Base-by-base conservation (phyloP, 495 filamentous ascomycete genomes). In the Penicillium nucicola region DNA sequence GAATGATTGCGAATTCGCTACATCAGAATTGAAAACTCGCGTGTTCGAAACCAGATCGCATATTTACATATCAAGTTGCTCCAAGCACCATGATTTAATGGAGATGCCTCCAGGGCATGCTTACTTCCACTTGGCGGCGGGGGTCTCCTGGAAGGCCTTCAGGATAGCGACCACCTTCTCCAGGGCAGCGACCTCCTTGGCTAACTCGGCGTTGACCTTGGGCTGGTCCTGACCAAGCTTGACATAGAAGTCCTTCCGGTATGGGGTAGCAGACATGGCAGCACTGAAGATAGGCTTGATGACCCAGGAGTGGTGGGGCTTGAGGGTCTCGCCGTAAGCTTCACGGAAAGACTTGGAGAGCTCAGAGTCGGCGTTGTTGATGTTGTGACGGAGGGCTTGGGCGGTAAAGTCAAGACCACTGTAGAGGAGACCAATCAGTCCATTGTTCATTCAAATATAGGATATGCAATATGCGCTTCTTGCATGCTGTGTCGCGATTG, bases 371-470 rank as follows among this genome's bases (percentile, higher is more conserved):
- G 80, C 57, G 65, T 85, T 79, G 48, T 74, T 63, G 50, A 89
- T 56, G 76, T 93, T 97, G 59, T 84, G 77, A 63, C 84, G 84
- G 33, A 98, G 86, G 44, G 88, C 87, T 62, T 88, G 79, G 58
- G 83, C 79, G 25, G 92, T 97, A 77, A 98, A 97, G 50, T 96
- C 87, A 64, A 97, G 84, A 38, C 89, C 92, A 38, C 92, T 96
- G 60, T 50, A 30, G 22, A 45, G 22, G n/a, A 33, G 6, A 15
- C 19, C 14, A 19, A 17, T 48, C 15, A 22, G 47, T 50, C 42
- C 53, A 47, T 15, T 1, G 32, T 38, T 34, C 47, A 45, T 37
- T 14, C 13, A 18, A n/a, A 38, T 15, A n/a, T 35, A 30, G 12
- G 42, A 30, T 11, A 22, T 25, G 37, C 20, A 18, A 18, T 30